These are phyloP conservation scores for Vanrija sp. DNA, from an alignment of 1,284 basidiomycete genomes.

Conservation along the genomic window DNA sequence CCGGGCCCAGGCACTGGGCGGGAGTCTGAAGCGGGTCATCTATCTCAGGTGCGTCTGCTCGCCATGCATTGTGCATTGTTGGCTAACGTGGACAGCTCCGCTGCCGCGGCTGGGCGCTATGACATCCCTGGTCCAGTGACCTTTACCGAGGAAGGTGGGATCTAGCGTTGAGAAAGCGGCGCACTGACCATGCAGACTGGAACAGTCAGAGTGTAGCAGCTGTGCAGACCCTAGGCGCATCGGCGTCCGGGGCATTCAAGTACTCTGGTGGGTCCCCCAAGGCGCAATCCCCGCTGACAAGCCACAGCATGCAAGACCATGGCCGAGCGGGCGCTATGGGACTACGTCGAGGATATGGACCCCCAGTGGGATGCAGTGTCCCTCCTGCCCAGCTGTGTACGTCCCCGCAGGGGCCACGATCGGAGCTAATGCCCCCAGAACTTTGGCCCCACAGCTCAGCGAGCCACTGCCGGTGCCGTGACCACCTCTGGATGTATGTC, in stretches of 20 bases:
- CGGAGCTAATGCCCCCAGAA: slow-evolving; percentile 32
- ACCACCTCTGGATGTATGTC: too few relatives aligned
- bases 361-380: slow-evolving; percentile 56
- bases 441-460: background rate
- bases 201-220: background rate
- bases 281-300: too few relatives aligned
- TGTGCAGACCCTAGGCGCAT: slow-evolving; percentile 43
- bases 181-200: background rate
- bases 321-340: slow-evolving; percentile 53
- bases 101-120: background rate
- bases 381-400: slow-evolving; percentile 56
- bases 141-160: background rate
- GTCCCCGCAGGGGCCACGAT: slow-evolving; percentile 51
- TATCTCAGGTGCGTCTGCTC: too few relatives aligned
- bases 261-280: slow-evolving; percentile 26
- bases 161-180: background rate
- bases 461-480: background rate
- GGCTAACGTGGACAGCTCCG: background rate
- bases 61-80: too few relatives aligned
- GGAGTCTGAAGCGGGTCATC: too few relatives aligned
- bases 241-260: slow-evolving; percentile 51
- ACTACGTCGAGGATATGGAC: slow-evolving; percentile 57
- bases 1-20: too few relatives aligned
- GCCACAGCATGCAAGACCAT: slow-evolving; percentile 55
- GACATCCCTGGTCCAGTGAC: background rate